Percentiles rank a stretch among this genome's conserved stretches.
These are phyloP conservation scores for Aspergillus pseudotamarii DNA, from an alignment of 2,329 filamentous ascomycete genomes.

Conservation along the genomic window DNA sequence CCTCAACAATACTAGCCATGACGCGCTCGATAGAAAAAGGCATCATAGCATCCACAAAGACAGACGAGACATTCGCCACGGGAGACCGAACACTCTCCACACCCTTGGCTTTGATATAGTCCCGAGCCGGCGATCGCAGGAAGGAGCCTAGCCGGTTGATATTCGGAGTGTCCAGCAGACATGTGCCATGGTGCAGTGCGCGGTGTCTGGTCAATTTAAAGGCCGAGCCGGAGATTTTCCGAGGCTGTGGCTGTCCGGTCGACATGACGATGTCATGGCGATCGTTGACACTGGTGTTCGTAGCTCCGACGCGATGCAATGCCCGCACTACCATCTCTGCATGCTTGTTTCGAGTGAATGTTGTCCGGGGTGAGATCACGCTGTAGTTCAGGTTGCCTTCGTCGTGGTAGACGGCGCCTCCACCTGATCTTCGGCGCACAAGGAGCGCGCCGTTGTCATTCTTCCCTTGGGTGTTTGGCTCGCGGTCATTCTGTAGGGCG, in stretches of 20 bases:
- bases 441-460: conserved; percentile 55
- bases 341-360: conserved; percentile 83
- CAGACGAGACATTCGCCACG: conserved; percentile 74
- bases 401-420: conserved; percentile 94
- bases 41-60: conserved; percentile 47
- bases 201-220: conserved; percentile 86
- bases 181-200: conserved; percentile 91
- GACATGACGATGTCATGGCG: conserved; percentile 90
- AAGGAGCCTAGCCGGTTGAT: conserved; percentile 69
- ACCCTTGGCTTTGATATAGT: conserved; percentile 76
- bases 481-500: conserved; percentile 54
- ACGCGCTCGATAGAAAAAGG: conserved; percentile 52
- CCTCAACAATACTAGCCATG: conserved; percentile 59
- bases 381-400: conserved; percentile 91
- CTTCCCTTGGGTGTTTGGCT: conserved; percentile 15
- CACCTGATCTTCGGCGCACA: conserved; percentile 82
- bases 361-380: conserved; percentile 76
- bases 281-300: conserved; percentile 75
- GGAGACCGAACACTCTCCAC: conserved; percentile 89
- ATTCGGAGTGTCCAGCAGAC: conserved; percentile 77
- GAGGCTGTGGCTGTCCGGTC: conserved; percentile 47
- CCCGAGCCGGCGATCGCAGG: conserved; percentile 75
- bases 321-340: conserved; percentile 93
- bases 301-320: conserved; percentile 54
- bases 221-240: conserved; percentile 90